phyloP scores from a whole-genome alignment of 768 basidiomycete genomes.

The Lentinus brumalis region DNA sequence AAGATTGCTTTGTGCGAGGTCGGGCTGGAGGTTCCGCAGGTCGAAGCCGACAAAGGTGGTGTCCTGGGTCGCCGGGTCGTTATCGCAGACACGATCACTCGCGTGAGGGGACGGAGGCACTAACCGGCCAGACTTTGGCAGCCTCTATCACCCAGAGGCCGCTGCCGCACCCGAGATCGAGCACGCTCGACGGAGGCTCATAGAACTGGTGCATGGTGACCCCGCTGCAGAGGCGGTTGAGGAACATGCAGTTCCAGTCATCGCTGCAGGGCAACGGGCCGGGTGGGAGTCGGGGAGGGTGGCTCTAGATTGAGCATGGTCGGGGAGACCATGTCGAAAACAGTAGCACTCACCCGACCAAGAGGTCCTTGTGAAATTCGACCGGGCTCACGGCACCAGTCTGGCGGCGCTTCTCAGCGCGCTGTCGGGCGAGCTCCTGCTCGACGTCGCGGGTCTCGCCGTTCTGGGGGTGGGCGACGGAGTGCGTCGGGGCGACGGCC shows the following conservation, averaged over 20 bases:
- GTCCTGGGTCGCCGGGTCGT: conserved; percentile 31
- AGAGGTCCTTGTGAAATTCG: conserved; percentile 47
- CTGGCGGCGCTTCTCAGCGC: conserved; percentile 33
- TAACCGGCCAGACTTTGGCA: conserved; percentile 64
- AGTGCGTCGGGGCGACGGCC: conserved; percentile 9
- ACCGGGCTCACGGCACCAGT: conserved; percentile 39
- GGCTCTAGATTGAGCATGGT: conserved; percentile 6
- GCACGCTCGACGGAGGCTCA: conserved; percentile 49
- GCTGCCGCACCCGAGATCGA: conserved; percentile 73
- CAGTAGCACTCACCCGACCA: conserved; percentile 51
- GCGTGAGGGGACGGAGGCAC: conserved; percentile 20
- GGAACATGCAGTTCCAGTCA: conserved; percentile 72
- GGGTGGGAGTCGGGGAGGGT: background rate
- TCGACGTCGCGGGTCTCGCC: conserved; percentile 45
- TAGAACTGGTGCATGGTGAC: conserved; percentile 59
- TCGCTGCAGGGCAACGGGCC: conserved; percentile 44
- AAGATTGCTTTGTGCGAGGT: conserved; percentile 34
- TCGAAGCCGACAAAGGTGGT: conserved; percentile 65
- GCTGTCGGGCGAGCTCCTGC: conserved; percentile 40
- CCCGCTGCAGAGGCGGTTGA: conserved; percentile 47
- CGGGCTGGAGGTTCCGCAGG: conserved; percentile 55
- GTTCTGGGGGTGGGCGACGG: background rate
- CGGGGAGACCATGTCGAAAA: background rate
- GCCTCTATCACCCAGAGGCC: conserved; percentile 75
- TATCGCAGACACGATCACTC: background rate